phyloP scores from a whole-genome alignment of 768 basidiomycete genomes.

The Scleroderma citrinum region DNA sequence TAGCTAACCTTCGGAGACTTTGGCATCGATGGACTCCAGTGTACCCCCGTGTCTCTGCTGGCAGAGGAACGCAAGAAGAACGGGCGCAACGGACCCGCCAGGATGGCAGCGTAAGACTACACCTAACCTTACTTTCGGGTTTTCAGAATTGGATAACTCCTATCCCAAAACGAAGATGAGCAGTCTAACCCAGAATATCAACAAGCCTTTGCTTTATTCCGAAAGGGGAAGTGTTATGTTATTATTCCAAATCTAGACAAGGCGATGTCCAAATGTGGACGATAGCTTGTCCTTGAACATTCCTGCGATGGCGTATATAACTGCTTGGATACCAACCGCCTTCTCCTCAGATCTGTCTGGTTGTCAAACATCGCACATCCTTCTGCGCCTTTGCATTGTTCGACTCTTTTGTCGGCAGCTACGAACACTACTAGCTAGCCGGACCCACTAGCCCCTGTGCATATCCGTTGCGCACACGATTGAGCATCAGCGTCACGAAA shows the following conservation, averaged over 20 bases:
- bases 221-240: slow-evolving; percentile 1
- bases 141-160: not conserved
- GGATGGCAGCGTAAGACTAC: slow-evolving; percentile 1
- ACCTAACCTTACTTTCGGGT: slow-evolving; percentile 4
- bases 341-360: slow-evolving; percentile 12
- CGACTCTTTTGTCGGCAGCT: slow-evolving; percentile 2
- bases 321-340: slow-evolving; percentile 4
- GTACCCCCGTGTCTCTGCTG: not conserved
- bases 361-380: not conserved
- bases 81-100: not conserved
- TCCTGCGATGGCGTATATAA: slow-evolving; percentile 22
- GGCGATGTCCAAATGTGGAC: slow-evolving; percentile 11
- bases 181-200: not conserved
- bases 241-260: slow-evolving; percentile 18
- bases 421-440: not conserved
- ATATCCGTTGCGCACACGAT: slow-evolving; percentile 1
- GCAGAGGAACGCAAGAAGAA: not conserved
- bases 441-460: slow-evolving; percentile 1
- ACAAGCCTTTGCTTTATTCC: slow-evolving; percentile 11
- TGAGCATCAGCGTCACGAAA: slow-evolving; percentile 1
- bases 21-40: slow-evolving; percentile 22
- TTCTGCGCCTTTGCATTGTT: slow-evolving; percentile 9
- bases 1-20: slow-evolving; percentile 42
- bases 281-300: slow-evolving; percentile 22
- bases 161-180: too few relatives aligned